Conservation (phyloP, 106 monocot genomes). For the Allium cepa region DNA sequence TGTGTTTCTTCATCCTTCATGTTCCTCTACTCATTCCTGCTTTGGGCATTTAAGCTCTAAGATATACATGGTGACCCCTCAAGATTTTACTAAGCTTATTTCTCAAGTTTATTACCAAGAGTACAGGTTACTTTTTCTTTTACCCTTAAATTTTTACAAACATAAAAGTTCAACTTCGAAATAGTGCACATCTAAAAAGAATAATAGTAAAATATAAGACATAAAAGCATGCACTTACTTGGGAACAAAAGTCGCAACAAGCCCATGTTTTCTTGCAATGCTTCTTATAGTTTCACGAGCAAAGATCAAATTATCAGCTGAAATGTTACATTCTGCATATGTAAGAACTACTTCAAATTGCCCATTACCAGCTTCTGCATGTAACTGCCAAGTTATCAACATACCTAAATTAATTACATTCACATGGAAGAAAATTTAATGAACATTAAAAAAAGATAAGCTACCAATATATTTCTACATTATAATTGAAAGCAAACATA, state of each 20-base stretch:
- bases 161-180: too few relatives aligned
- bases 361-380: slow-evolving; percentile 90
- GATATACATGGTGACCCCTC: not conserved
- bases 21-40: not conserved
- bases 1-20: not conserved
- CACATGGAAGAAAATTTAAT: too few relatives aligned
- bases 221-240: slow-evolving; percentile 36
- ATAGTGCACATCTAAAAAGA: too few relatives aligned
- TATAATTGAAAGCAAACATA: too few relatives aligned
- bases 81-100: too few relatives aligned
- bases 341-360: slow-evolving; percentile 80
- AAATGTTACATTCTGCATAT: slow-evolving; percentile 41
- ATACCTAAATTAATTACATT: too few relatives aligned
- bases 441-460: too few relatives aligned
- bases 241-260: slow-evolving; percentile 86
- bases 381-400: slow-evolving; percentile 42
- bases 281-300: slow-evolving; percentile 74
- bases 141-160: not conserved
- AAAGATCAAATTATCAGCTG: slow-evolving; percentile 87
- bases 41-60: not conserved
- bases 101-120: too few relatives aligned
- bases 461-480: too few relatives aligned
- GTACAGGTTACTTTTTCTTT: too few relatives aligned
- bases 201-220: too few relatives aligned
- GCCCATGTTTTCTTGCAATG: slow-evolving; percentile 75